Percentiles rank a stretch among this genome's conserved stretches.
Evolutionary conservation across 2,329 filamentous ascomycete genomes (phyloP).

Genomic region (Microsporum canis): DNA sequence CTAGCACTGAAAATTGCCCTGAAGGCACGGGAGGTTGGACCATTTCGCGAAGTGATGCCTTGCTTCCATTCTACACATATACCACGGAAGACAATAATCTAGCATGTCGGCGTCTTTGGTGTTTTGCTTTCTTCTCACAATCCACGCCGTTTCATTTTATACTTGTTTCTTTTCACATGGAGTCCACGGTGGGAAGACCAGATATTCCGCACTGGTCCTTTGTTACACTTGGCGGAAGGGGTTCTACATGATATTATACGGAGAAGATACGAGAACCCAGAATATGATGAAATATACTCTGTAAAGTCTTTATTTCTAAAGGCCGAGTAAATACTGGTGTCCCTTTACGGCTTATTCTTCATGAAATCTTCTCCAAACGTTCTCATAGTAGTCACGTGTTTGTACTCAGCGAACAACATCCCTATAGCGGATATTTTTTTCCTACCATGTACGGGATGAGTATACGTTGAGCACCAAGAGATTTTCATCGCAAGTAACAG

Average conservation of each 20-base stretch:
- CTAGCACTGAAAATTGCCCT: background rate
- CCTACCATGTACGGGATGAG: too few relatives aligned
- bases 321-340: background rate
- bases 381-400: background rate
- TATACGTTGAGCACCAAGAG: background rate
- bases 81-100: background rate
- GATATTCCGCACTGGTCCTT: background rate
- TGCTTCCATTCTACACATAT: background rate
- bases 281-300: background rate
- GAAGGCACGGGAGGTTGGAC: background rate
- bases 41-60: background rate
- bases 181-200: slow-evolving; percentile 2
- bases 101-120: slow-evolving; percentile 3
- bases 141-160: background rate
- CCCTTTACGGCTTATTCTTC: background rate
- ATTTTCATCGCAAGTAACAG: background rate
- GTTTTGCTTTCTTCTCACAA: slow-evolving; percentile 1
- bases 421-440: background rate
- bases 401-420: background rate
- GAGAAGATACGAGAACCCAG: background rate
- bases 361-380: background rate
- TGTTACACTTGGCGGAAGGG: background rate
- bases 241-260: background rate
- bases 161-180: background rate
- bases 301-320: background rate